Evolutionary conservation across 371 early-diverging fungal species (phyloP).

Genomic region (Circinella minor): DNA sequence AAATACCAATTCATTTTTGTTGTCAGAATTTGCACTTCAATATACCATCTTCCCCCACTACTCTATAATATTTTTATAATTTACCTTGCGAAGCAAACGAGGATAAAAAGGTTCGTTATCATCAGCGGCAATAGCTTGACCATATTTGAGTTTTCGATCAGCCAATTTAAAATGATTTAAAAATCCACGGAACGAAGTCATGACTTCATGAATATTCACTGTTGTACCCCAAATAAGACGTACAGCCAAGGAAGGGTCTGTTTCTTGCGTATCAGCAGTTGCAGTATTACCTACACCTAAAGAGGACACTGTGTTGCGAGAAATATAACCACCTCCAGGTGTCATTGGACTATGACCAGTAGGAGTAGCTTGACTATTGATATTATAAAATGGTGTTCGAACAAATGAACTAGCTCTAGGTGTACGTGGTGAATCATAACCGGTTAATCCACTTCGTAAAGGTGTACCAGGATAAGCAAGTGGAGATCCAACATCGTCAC

Average conservation of each 20-base stretch:
- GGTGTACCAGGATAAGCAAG: conserved; percentile 52
- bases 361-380: conserved; percentile 1
- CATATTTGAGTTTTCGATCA: conserved; percentile 59
- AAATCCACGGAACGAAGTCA: conserved; percentile 90
- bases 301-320: conserved; percentile 3
- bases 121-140: conserved; percentile 40
- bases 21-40: too few relatives aligned
- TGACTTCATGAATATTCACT: conserved; percentile 92
- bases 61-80: background rate
- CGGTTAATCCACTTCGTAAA: conserved; percentile 23
- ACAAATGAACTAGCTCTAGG: conserved; percentile 41
- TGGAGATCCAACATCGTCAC: conserved; percentile 47
- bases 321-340: conserved; percentile 13
- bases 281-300: conserved; percentile 13
- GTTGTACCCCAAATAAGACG: conserved; percentile 99
- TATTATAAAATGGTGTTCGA: conserved; percentile 38
- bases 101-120: conserved; percentile 78
- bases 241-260: conserved; percentile 47
- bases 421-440: conserved; percentile 37
- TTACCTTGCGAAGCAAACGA: conserved; percentile 46
- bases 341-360: conserved; percentile 21
- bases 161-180: conserved; percentile 76
- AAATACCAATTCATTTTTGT: background rate
- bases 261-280: conserved; percentile 37
- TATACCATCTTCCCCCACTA: background rate